A percentile compares a stretch with the other conserved stretches of the same genome.
phyloP scores from a whole-genome alignment of 768 basidiomycete species.

The Suillus americanus region DNA sequence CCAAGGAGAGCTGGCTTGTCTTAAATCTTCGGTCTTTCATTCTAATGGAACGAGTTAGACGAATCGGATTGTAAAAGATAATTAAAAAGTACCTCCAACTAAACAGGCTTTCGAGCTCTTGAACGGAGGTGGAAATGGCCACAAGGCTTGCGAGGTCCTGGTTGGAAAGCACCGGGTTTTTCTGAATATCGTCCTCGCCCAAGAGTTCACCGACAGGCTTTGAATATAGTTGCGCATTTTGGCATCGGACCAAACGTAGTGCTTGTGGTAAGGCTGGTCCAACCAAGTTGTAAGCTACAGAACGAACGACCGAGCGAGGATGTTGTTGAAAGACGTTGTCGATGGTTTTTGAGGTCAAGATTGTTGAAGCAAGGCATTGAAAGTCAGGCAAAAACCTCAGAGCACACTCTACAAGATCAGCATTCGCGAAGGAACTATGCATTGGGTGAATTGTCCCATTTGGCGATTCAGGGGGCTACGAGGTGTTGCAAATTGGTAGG shows the following conservation, averaged over 20 bases:
- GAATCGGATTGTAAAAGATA: background rate
- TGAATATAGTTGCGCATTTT: slow-evolving; percentile 1
- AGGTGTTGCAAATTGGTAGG: background rate
- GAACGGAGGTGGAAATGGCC: slow-evolving; percentile 24
- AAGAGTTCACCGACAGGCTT: background rate
- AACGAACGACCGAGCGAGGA: slow-evolving; percentile 30
- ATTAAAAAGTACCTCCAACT: slow-evolving; percentile 34
- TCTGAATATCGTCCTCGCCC: slow-evolving; percentile 7
- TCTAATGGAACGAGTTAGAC: slow-evolving; percentile 17
- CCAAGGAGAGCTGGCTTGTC: slow-evolving; percentile 27
- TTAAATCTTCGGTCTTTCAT: slow-evolving; percentile 36
- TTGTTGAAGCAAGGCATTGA: slow-evolving; percentile 21
- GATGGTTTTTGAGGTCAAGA: slow-evolving; percentile 31
- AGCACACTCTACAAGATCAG: slow-evolving; percentile 33
- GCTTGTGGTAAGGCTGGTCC: slow-evolving; percentile 34
- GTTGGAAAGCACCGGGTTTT: slow-evolving; percentile 17
- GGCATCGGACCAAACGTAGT: slow-evolving; percentile 23
- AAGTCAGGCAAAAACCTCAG: slow-evolving; percentile 30
- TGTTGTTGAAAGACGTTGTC: slow-evolving; percentile 29
- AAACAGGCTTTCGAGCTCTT: slow-evolving; percentile 37
- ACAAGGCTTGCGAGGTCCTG: slow-evolving; percentile 24
- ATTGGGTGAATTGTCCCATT: slow-evolving; percentile 1
- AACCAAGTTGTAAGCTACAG: slow-evolving; percentile 28
- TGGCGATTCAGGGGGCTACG: background rate
- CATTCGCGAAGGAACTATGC: slow-evolving; percentile 21